Evolutionary conservation across 805 yeast genomes (phyloP).

Genomic region (Teunomyces cretensis): DNA sequence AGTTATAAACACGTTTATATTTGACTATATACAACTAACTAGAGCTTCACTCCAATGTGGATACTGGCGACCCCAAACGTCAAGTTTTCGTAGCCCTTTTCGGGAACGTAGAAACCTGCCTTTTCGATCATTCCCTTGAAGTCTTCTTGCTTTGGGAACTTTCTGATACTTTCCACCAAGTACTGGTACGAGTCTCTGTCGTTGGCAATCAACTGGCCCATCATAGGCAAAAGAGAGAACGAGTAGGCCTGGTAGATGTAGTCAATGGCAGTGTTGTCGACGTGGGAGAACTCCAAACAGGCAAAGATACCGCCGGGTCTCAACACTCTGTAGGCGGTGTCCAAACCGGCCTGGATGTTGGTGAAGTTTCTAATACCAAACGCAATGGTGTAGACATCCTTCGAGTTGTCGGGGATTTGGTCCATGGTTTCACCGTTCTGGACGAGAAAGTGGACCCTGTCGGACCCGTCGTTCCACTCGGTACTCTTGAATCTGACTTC

Average conservation of each 20-base stretch:
- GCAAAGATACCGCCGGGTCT: constrained; percentile 98
- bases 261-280: constrained; percentile 74
- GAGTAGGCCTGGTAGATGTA: constrained; percentile 84
- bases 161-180: constrained; percentile 88
- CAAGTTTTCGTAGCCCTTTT: constrained; percentile 89
- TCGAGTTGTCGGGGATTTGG: constrained; percentile 77
- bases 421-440: constrained; percentile 94
- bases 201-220: constrained; percentile 94
- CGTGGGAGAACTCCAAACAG: constrained; percentile 92
- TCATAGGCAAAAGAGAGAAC: constrained; percentile 79
- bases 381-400: constrained; percentile 94
- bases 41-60: constrained; percentile 90
- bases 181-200: constrained; percentile 96
- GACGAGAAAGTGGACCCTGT: constrained; percentile 75
- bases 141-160: constrained; percentile 88
- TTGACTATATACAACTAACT: constrained; percentile 17
- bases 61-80: constrained; percentile 95
- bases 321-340: constrained; percentile 93
- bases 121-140: constrained; percentile 89
- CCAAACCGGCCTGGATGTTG: constrained; percentile 86
- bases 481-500: constrained; percentile 65
- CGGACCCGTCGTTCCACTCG: constrained; percentile 55
- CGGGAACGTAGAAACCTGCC: constrained; percentile 88
- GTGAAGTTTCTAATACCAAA: constrained; percentile 98
- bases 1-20: not conserved